These are phyloP conservation scores for Fusarium floridanum DNA, from an alignment of 2,329 filamentous ascomycete species.

Conservation along the genomic window DNA sequence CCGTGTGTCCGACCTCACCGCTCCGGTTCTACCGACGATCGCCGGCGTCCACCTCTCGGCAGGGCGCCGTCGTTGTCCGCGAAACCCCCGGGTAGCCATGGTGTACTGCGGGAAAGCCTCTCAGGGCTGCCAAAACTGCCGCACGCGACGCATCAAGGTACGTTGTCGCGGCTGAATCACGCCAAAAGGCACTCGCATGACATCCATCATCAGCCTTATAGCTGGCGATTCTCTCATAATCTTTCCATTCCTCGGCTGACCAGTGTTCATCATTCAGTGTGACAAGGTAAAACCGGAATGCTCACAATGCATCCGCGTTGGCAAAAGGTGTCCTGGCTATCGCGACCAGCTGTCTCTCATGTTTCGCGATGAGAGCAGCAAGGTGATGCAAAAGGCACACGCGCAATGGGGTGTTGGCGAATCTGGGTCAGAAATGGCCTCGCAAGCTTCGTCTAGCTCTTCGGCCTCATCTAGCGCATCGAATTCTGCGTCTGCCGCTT, in stretches of 20 bases:
- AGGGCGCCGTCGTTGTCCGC: conserved; percentile 10
- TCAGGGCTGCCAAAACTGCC: conserved; percentile 66
- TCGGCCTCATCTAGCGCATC: conserved; percentile 39
- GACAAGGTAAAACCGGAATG: conserved; percentile 72
- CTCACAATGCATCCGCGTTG: conserved; percentile 71
- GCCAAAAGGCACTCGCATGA: background rate
- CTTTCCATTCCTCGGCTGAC: conserved; percentile 21
- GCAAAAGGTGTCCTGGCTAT: conserved; percentile 73
- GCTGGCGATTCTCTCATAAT: background rate
- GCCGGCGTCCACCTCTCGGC: conserved; percentile 23
- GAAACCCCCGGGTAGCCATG: conserved; percentile 52
- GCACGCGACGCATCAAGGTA: conserved; percentile 68
- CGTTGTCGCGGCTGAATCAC: conserved; percentile 33
- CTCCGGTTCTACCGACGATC: conserved; percentile 17
- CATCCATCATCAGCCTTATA: background rate
- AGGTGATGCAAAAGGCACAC: conserved; percentile 71
- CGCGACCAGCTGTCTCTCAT: conserved; percentile 73
- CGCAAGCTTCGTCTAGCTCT: conserved; percentile 42
- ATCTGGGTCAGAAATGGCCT: conserved; percentile 26
- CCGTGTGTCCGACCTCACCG: conserved; percentile 17
- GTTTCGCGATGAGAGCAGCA: conserved; percentile 75
- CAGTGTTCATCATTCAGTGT: conserved; percentile 58
- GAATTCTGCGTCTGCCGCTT: conserved; percentile 27
- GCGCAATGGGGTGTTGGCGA: conserved; percentile 61
- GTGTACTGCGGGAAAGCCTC: conserved; percentile 70